Evolutionary conservation across 306 rosid species (phyloP).

Genomic region (Medicago ruthenica): DNA sequence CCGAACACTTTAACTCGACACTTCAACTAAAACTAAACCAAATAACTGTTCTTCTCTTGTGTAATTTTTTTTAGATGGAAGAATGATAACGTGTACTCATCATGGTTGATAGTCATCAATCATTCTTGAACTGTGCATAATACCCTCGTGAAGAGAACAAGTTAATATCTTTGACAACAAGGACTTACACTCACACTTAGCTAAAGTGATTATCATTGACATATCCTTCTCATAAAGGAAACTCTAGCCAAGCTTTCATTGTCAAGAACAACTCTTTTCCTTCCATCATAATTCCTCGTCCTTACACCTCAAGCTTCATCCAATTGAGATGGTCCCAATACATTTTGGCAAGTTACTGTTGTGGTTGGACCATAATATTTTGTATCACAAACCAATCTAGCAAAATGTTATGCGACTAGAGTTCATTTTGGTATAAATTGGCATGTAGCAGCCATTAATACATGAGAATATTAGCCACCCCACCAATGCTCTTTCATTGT

Average conservation of each 20-base stretch:
- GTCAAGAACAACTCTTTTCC: conserved; percentile 8
- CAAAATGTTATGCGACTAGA: neutral
- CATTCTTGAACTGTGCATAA: neutral
- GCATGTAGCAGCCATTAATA: neutral
- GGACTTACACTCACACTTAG: conserved; percentile 9
- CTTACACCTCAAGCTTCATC: conserved; percentile 18
- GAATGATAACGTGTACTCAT: too few species aligned
- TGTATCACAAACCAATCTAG: conserved; percentile 12
- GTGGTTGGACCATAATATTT: conserved; percentile 4
- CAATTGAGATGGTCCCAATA: conserved; percentile 16
- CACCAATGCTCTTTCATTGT: conserved; percentile 20
- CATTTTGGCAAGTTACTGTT: conserved; percentile 15
- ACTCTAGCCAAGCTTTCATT: conserved; percentile 30
- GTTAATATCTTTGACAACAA: conserved; percentile 18
- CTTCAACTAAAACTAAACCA: too few species aligned
- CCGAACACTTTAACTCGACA: too few species aligned
- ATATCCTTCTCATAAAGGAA: conserved; percentile 11
- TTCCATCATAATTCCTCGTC: conserved; percentile 9
- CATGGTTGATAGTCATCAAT: too few species aligned
- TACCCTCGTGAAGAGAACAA: conserved; percentile 41
- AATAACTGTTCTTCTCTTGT: too few species aligned
- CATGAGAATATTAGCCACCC: conserved; percentile 16
- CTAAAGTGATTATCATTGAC: neutral
- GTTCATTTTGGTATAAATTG: conserved; percentile 32
- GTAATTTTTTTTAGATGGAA: too few species aligned